These are phyloP conservation scores for Yarrowia sp. DNA, from an alignment of 805 yeast genomes.

Conservation along the genomic window DNA sequence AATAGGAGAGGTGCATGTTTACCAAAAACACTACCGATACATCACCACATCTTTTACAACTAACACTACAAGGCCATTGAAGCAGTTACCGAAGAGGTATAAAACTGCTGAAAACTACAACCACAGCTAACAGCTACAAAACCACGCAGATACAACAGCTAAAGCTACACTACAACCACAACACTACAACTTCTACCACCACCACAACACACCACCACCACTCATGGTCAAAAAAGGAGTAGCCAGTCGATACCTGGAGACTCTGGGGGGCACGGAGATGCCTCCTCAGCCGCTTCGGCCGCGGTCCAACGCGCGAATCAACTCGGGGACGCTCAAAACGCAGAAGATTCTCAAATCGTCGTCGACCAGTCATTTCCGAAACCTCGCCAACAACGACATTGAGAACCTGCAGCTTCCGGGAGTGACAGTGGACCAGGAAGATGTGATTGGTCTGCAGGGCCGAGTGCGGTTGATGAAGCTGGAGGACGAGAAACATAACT, in stretches of 20 bases:
- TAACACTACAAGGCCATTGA: too few relatives aligned
- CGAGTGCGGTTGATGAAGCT: slow-evolving; percentile 49
- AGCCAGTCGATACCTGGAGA: slow-evolving; percentile 37
- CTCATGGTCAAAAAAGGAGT: slow-evolving; percentile 37
- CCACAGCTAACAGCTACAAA: too few relatives aligned
- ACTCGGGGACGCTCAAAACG: slow-evolving; percentile 27
- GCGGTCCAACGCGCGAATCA: slow-evolving; percentile 28
- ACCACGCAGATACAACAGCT: too few relatives aligned
- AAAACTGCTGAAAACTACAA: too few relatives aligned
- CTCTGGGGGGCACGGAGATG: slow-evolving; percentile 32
- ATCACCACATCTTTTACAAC: neutral
- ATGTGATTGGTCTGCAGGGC: slow-evolving; percentile 49
- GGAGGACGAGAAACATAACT: slow-evolving; percentile 46
- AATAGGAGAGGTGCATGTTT: slow-evolving; percentile 26
- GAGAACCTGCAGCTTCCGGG: slow-evolving; percentile 45
- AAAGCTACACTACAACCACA: too few relatives aligned
- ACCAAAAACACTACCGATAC: neutral
- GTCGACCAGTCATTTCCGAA: slow-evolving; percentile 20
- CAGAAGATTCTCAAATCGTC: slow-evolving; percentile 35
- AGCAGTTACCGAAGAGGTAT: too few relatives aligned
- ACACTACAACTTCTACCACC: neutral
- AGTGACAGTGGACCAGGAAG: slow-evolving; percentile 47
- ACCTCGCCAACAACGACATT: slow-evolving; percentile 39
- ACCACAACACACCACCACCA: slow-evolving; percentile 11
- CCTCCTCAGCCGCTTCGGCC: slow-evolving; percentile 18